Evolutionary conservation across 371 early-diverging fungal genomes (phyloP), one percentile per base, ranked within the genome.

Genomic region (Mortierella sp.): DNA sequence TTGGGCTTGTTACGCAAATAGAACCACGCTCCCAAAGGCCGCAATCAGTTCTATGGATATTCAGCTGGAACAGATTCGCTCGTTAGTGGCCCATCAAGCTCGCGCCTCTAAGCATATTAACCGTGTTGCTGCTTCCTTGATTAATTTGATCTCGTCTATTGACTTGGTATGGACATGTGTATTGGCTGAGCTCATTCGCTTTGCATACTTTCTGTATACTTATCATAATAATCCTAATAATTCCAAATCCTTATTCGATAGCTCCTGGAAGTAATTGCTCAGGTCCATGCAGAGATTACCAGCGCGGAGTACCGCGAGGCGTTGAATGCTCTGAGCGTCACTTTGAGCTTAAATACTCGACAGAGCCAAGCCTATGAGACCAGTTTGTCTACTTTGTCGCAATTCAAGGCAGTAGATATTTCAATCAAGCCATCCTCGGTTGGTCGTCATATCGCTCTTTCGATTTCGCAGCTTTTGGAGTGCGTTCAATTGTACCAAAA

Each of bases 121-220:
- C 55, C 81, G 81, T 51, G 75, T 81, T 61, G 81, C 75, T 10
- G 71, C 81, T 13, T 75, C 81, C 49, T 68, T 81, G 63, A 72
- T 81, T 59, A 81, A 72, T 49, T 32, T 81, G 60, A 61, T 72
- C 31, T 66, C 75, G 0, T 68, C 75, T 40, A 75, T 81, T 40
- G 32, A 31, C 53, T 60, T 81, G 72, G 81, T 81, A 81, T 7
- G 40, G 47, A n/a, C 47, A n/a, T n/a, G n/a, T 13, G 17, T 17
- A 47, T n/a, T 17, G 6, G 17, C 8, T 47, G 47, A 37, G 70
- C 54, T 5, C 17, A 17, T 45, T 28, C 2, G 3, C 12, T n/a
- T 34, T 40, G 22, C 15, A 45, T 17, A 28, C 9, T 17, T 51
- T 51, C 7, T 58, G 26, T 42, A n/a, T 43, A 1, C 15, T n/a